phyloP scores from a whole-genome alignment of 805 yeast species.

The Metschnikowia anglica region DNA sequence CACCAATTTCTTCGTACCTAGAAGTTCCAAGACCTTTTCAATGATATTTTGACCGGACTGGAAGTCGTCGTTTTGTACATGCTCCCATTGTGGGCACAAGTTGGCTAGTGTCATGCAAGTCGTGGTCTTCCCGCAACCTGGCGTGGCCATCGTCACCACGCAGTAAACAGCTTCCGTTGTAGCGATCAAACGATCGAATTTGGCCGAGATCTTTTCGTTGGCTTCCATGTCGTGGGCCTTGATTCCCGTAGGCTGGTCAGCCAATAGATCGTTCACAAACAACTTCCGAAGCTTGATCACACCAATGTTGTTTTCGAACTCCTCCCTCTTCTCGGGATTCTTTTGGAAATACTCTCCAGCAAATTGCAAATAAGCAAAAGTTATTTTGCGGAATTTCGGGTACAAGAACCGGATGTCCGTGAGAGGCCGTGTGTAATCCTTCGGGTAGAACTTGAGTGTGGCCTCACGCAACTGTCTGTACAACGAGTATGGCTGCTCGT shows the following conservation, averaged over 20 bases:
- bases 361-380: conserved; percentile 68
- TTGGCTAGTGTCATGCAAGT: conserved; percentile 57
- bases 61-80: conserved; percentile 79
- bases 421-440: conserved; percentile 25
- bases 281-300: conserved; percentile 68
- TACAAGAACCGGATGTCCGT: conserved; percentile 33
- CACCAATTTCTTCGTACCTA: conserved; percentile 47
- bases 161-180: conserved; percentile 45
- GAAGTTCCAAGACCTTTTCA: conserved; percentile 41
- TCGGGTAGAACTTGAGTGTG: conserved; percentile 56
- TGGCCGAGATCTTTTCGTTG: conserved; percentile 22
- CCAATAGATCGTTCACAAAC: conserved; percentile 54
- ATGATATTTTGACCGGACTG: conserved; percentile 49
- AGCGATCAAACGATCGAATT: conserved; percentile 15
- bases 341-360: conserved; percentile 53
- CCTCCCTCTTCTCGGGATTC: conserved; percentile 46
- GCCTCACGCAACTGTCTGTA: conserved; percentile 90
- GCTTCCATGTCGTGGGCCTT: conserved; percentile 54
- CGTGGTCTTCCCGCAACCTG: conserved; percentile 95
- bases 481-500: conserved; percentile 91
- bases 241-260: conserved; percentile 49
- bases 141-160: conserved; percentile 79
- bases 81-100: conserved; percentile 65
- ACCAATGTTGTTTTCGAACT: conserved; percentile 60
- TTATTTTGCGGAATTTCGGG: conserved; percentile 53